phyloP scores from a whole-genome alignment of 495 filamentous ascomycete genomes.

The Daldinia bambusicola region DNA sequence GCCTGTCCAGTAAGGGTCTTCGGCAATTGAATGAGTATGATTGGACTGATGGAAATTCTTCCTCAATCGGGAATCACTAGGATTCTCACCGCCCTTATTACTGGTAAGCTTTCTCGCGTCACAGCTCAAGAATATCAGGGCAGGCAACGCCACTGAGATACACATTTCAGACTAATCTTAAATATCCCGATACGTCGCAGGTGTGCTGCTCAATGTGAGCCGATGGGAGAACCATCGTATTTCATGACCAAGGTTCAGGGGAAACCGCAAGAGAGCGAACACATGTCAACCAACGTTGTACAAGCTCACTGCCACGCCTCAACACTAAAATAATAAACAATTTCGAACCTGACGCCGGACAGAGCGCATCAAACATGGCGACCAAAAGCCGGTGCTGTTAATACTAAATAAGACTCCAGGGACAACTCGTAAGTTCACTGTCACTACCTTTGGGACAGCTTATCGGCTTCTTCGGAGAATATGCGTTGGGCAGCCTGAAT shows the following conservation, averaged over 20 bases:
- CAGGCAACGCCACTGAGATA: constrained; percentile 29
- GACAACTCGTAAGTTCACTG: constrained; percentile 18
- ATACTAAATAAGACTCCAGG: constrained; percentile 4
- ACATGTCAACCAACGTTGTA: constrained; percentile 36
- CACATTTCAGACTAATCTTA: constrained; percentile 1
- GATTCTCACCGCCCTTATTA: constrained; percentile 40
- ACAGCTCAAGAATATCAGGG: constrained; percentile 21
- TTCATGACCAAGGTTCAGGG: constrained; percentile 1
- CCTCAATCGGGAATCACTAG: constrained; percentile 16
- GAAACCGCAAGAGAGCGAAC: constrained; percentile 20
- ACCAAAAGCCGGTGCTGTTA: not conserved
- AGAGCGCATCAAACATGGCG: constrained; percentile 10
- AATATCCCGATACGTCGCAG: constrained; percentile 21
- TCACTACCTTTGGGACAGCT: constrained; percentile 21
- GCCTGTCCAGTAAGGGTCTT: constrained; percentile 18
- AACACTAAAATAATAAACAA: constrained; percentile 25
- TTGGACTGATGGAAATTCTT: constrained; percentile 24
- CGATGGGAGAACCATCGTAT: constrained; percentile 10
- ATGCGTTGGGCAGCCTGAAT: constrained; percentile 16
- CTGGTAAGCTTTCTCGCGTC: constrained; percentile 18
- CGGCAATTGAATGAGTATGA: constrained; percentile 28
- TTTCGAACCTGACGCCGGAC: constrained; percentile 15
- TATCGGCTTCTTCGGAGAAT: constrained; percentile 11
- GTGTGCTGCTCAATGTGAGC: not conserved
- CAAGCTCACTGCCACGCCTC: constrained; percentile 26